These are phyloP conservation scores for Ganoderma lingzhi DNA, from an alignment of 1,284 basidiomycete species.

Conservation along the genomic window DNA sequence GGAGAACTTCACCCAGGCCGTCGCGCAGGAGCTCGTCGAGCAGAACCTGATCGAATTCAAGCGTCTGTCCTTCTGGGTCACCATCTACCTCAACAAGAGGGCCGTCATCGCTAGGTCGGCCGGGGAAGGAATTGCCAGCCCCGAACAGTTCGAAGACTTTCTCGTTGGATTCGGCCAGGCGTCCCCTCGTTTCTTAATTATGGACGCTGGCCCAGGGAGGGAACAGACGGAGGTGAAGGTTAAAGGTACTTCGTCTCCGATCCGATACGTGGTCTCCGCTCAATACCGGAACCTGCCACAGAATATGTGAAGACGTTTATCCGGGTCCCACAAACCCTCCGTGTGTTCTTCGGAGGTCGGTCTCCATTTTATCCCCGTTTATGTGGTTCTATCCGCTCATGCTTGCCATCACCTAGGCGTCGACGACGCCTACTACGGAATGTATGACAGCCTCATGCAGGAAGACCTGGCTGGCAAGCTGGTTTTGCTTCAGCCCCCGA, in stretches of 20 bases:
- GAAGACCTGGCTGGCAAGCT: conserved; percentile 75
- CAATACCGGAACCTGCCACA: conserved; percentile 40
- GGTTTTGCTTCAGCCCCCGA: conserved; percentile 62
- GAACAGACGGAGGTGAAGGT: conserved; percentile 77
- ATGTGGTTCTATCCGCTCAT: conserved; percentile 7
- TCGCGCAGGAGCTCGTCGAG: conserved; percentile 67
- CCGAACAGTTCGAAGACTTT: conserved; percentile 74
- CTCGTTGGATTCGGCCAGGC: conserved; percentile 73
- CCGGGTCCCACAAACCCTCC: conserved; percentile 76
- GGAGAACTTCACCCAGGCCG: conserved; percentile 68
- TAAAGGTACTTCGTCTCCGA: conserved; percentile 56
- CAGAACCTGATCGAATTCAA: conserved; percentile 65
- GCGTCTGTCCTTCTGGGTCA: conserved; percentile 75
- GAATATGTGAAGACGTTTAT: conserved; percentile 81
- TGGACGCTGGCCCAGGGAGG: conserved; percentile 76
- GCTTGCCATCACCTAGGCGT: conserved; percentile 43
- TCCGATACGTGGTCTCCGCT: conserved; percentile 11
- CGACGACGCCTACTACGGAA: conserved; percentile 52
- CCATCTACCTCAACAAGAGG: conserved; percentile 71
- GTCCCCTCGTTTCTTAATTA: conserved; percentile 70
- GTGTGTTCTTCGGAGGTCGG: conserved; percentile 76
- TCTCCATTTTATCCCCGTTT: conserved; percentile 6
- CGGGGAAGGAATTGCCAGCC: conserved; percentile 60
- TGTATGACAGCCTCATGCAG: conserved; percentile 48
- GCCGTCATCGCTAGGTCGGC: conserved; percentile 60